Base-by-base conservation (phyloP, 2,329 filamentous ascomycete genomes). In the Colletotrichum nymphaeae region DNA sequence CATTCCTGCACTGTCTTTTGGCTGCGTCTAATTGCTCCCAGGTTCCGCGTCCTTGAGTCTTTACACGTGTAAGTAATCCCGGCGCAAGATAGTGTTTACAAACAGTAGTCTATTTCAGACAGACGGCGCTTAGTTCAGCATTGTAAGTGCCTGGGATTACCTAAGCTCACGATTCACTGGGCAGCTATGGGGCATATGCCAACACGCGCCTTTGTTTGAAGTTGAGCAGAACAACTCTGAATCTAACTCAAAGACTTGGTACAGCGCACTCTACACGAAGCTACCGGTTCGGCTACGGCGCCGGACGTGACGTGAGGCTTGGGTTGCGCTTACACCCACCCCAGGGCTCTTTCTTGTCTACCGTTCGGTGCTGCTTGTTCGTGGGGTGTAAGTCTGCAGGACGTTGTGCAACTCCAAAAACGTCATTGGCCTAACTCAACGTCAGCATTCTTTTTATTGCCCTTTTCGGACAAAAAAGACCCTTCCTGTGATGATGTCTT, bases 1-100 rank as follows among this genome's bases (percentile, higher is more conserved):
- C n/a, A 30, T 72, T 72, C 70, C 70, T 72, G 70, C 70, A 69
- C 70, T 72, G 69, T 72, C 11, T 37, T 4, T 37, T 4, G 35
- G 28, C 7, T n/a, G 8, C 19, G 5, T 32, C 28, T 58, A 16
- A 4, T 19, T 9, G 3, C 2, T 60, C 32, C 35, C 24, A 26
- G 59, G 37, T 28, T n/a, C 59, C 37, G 37, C 59, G 59, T 63
- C 5, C 59, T 26, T 62, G 19, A 52, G 59, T 24, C 37, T 22
- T 24, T 19, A 46, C 42, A 49, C 42, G 42, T 49, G 42, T n/a
- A 49, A 49, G 32, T 35, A 4, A 11, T 19, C 16, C 16, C 16
- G 42, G 19, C 19, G 22, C 5, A 26, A 55, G 28, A 55, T 24
- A 64, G 28, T 55, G 28, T 63, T 35, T 63, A 35, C 12, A 63